These are phyloP conservation scores for Hymenoscyphus fructigenus DNA, from an alignment of 2,329 filamentous ascomycete genomes.

Conservation along the genomic window DNA sequence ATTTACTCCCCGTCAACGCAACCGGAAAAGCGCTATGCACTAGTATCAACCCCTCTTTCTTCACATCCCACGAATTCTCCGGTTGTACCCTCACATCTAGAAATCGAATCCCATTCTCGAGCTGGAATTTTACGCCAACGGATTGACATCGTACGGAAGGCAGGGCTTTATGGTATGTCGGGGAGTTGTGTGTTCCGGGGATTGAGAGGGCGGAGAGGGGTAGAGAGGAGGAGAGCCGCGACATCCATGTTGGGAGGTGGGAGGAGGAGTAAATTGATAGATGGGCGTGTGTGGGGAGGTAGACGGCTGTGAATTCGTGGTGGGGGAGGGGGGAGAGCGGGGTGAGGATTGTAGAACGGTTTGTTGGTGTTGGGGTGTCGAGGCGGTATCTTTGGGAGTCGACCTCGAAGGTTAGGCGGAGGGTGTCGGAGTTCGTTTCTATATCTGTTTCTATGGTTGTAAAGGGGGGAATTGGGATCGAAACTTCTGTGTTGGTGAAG, in stretches of 20 bases:
- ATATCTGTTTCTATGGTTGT: constrained; percentile 62
- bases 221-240: constrained; percentile 65
- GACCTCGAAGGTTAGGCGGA: constrained; percentile 71
- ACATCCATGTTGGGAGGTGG: constrained; percentile 77
- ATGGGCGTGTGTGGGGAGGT: constrained; percentile 54
- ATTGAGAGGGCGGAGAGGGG: constrained; percentile 82
- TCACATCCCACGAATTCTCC: constrained; percentile 52
- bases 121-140: constrained; percentile 72
- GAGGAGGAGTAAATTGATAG: constrained; percentile 70
- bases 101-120: constrained; percentile 89
- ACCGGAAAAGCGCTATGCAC: constrained; percentile 92
- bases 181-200: constrained; percentile 93
- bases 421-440: constrained; percentile 58
- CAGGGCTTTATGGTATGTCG: constrained; percentile 78
- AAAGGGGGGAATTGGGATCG: constrained; percentile 67
- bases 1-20: constrained; percentile 76
- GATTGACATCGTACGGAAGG: constrained; percentile 94
- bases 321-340: constrained; percentile 52
- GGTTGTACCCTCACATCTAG: constrained; percentile 85
- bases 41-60: constrained; percentile 69
- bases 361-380: constrained; percentile 65
- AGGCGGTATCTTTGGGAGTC: constrained; percentile 68
- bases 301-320: constrained; percentile 64
- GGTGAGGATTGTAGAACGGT: constrained; percentile 60
- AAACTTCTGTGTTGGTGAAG: constrained; percentile 61